phyloP scores from a whole-genome alignment of 139 green algal species.

The Chlamydomonas asymmetrica region DNA sequence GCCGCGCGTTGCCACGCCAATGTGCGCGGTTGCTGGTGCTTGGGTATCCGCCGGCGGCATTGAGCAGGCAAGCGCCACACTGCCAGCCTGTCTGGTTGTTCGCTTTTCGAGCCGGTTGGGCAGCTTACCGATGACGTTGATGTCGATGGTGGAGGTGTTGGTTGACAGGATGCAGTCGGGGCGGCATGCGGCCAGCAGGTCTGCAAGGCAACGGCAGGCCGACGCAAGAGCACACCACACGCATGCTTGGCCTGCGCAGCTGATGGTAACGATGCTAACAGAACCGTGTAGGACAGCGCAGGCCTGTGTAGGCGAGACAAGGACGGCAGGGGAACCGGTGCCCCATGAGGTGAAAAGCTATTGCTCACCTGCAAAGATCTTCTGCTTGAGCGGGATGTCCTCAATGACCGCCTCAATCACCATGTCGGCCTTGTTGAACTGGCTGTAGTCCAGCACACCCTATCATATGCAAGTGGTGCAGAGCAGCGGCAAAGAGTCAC shows the following conservation, averaged over 20 bases:
- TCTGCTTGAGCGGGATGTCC: slow-evolving; percentile 93
- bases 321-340: background rate
- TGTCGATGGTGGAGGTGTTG: slow-evolving; percentile 99
- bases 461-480: too few species aligned
- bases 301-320: background rate
- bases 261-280: too few species aligned
- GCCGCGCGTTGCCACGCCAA: too few species aligned
- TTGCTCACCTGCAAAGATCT: slow-evolving; percentile 73
- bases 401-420: slow-evolving; percentile 98
- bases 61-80: background rate
- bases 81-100: slow-evolving; percentile 22
- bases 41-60: too few species aligned
- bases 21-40: too few species aligned
- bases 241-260: background rate
- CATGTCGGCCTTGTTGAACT: slow-evolving; percentile 89
- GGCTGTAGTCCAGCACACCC: slow-evolving; percentile 80
- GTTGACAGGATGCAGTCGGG: slow-evolving; percentile 91
- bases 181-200: slow-evolving; percentile 75
- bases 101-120: too few species aligned
- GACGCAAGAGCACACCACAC: background rate
- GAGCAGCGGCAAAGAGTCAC: too few species aligned
- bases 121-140: slow-evolving; percentile 75
- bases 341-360: background rate
- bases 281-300: too few species aligned
- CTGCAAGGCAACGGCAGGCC: too few species aligned